These are phyloP conservation scores for Pelargonium exstipulatum DNA, from an alignment of 441 rosid species.

Conservation along the genomic window DNA sequence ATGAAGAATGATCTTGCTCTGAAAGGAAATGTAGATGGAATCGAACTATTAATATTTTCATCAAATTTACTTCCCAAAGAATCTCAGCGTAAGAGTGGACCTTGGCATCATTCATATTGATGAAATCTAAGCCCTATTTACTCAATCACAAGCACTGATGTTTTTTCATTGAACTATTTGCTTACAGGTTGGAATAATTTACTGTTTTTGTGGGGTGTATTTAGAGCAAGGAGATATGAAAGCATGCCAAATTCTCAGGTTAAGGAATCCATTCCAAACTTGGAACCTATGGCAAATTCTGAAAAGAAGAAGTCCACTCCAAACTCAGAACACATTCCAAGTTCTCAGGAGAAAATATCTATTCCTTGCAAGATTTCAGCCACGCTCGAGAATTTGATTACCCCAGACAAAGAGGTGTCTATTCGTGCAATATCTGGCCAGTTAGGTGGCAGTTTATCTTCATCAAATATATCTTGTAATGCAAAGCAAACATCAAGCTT, in stretches of 20 bases:
- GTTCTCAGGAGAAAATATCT: not conserved
- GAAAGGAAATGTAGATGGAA: slow-evolving; percentile 23
- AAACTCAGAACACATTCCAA: slow-evolving; percentile 11
- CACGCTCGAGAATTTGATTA: too few species aligned
- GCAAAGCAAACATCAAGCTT: slow-evolving; percentile 15
- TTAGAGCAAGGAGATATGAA: slow-evolving; percentile 19
- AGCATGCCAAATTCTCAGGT: too few species aligned
- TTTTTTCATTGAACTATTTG: not conserved
- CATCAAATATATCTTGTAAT: slow-evolving; percentile 1
- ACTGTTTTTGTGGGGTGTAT: slow-evolving; percentile 34
- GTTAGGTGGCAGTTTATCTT: slow-evolving; percentile 14
- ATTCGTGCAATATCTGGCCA: slow-evolving; percentile 9
- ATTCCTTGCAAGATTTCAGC: not conserved
- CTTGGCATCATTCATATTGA: not conserved
- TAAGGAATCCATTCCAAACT: too few species aligned
- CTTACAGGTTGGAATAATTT: slow-evolving; percentile 35
- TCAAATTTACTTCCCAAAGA: slow-evolving; percentile 29
- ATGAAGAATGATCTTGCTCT: slow-evolving; percentile 31
- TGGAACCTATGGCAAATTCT: not conserved
- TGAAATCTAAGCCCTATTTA: not conserved
- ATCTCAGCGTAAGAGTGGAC: slow-evolving; percentile 30
- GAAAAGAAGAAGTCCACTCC: slow-evolving; percentile 3
- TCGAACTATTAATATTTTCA: slow-evolving; percentile 30
- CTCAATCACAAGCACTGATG: not conserved
- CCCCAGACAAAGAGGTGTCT: not conserved